Conservation (phyloP, 2,329 filamentous ascomycete genomes). For the Laburnicola sp. region DNA sequence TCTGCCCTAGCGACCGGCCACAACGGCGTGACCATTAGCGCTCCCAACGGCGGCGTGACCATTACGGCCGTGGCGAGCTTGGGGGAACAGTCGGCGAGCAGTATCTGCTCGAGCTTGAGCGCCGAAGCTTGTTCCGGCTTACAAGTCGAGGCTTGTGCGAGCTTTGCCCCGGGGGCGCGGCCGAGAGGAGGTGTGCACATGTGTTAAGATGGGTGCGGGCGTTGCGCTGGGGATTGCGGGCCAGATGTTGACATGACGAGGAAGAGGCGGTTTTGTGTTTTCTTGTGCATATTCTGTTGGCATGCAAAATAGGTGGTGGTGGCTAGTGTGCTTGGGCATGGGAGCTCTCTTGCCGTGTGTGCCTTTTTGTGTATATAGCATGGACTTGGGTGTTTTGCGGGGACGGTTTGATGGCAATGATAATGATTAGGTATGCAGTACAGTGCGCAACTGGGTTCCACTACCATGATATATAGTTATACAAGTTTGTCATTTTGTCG, state of each 20-base stretch:
- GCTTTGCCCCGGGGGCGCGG: constrained; percentile 42
- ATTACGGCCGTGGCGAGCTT: constrained; percentile 49
- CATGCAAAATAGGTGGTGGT: not conserved
- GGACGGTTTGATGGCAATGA: not conserved
- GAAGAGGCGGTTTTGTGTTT: not conserved
- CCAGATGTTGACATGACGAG: constrained; percentile 25
- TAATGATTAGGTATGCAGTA: too few relatives aligned
- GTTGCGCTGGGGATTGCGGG: constrained; percentile 51
- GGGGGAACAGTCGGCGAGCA: constrained; percentile 31
- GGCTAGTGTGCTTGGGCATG: too few relatives aligned
- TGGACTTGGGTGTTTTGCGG: constrained; percentile 1
- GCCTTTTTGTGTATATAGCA: not conserved
- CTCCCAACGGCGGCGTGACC: constrained; percentile 55
- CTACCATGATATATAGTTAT: too few relatives aligned
- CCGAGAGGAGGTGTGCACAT: constrained; percentile 18
- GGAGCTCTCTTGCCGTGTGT: not conserved
- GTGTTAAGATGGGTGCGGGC: constrained; percentile 23
- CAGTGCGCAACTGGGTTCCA: too few relatives aligned
- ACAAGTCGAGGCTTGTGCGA: constrained; percentile 51
- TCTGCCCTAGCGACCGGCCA: constrained; percentile 52
- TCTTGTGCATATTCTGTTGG: constrained; percentile 4
- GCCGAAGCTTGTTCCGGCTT: constrained; percentile 53
- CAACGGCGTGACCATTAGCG: constrained; percentile 57
- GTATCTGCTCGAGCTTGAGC: constrained; percentile 46
- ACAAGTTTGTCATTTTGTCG: too few relatives aligned